A percentile compares a stretch with the other conserved stretches of the same genome.
These are phyloP conservation scores for Hortiboletus campestris DNA, from an alignment of 768 basidiomycete species.

Conservation along the genomic window DNA sequence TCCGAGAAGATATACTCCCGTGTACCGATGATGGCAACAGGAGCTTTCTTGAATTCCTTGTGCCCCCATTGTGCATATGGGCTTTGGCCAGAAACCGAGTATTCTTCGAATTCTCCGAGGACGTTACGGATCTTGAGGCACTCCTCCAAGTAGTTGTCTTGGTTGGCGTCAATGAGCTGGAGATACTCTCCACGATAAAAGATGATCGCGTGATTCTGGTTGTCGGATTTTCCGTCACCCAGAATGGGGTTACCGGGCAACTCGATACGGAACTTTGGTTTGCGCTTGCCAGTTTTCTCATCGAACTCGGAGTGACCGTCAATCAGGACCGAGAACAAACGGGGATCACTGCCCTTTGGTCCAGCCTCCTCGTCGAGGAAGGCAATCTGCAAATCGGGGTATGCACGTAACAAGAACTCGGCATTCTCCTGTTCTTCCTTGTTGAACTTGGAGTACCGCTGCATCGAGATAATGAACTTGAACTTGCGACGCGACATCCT, in stretches of 20 bases:
- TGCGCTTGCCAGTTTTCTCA: slow-evolving; percentile 81
- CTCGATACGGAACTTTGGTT: slow-evolving; percentile 97
- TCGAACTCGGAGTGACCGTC: slow-evolving; percentile 97
- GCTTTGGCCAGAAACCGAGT: slow-evolving; percentile 83
- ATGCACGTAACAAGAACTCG: slow-evolving; percentile 95
- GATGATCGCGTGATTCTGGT: slow-evolving; percentile 98
- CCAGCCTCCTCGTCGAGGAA: slow-evolving; percentile 95
- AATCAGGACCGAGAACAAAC: slow-evolving; percentile 89
- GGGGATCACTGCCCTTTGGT: slow-evolving; percentile 83
- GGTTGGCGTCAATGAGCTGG: slow-evolving; percentile 99
- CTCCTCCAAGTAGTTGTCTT: slow-evolving; percentile 99
- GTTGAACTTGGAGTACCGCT: slow-evolving; percentile 98
- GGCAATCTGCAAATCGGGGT: slow-evolving; percentile 97
- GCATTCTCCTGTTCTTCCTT: slow-evolving; percentile 99
- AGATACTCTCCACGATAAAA: slow-evolving; percentile 99
- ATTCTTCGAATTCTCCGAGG: slow-evolving; percentile 97
- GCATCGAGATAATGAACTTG: slow-evolving; percentile 98
- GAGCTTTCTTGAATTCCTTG: slow-evolving; percentile 85
- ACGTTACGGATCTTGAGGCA: slow-evolving; percentile 98
- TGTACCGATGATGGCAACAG: slow-evolving; percentile 97
- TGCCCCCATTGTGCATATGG: slow-evolving; percentile 97
- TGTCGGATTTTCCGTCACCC: slow-evolving; percentile 98
- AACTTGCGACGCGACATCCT: slow-evolving; percentile 97
- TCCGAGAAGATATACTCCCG: slow-evolving; percentile 99
- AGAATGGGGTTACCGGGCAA: slow-evolving; percentile 98